A percentile compares a stretch with the other conserved stretches of the same genome.
phyloP scores from a whole-genome alignment of 352 stramenopile genomes.

The Sclerospora graminicola region DNA sequence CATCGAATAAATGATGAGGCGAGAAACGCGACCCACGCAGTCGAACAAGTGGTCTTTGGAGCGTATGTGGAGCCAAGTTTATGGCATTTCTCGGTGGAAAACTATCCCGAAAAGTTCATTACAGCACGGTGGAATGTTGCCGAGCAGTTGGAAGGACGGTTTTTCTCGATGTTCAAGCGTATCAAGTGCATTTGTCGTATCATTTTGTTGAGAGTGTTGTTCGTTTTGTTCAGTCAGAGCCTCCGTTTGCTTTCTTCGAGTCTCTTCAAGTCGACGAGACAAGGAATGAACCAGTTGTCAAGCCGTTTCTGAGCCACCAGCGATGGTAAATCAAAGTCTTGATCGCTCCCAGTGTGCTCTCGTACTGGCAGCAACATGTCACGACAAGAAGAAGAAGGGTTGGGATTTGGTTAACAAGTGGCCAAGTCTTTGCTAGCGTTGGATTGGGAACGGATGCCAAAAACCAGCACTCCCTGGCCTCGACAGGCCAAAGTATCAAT shows the following conservation, averaged over 20 bases:
- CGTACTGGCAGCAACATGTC: slow-evolving; percentile 40
- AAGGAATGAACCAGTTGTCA: background rate
- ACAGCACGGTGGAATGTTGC: slow-evolving; percentile 42
- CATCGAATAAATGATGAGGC: slow-evolving; percentile 12
- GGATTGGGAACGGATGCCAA: slow-evolving; percentile 23
- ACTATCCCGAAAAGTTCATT: slow-evolving; percentile 60
- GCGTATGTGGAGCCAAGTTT: slow-evolving; percentile 48
- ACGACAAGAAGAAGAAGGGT: slow-evolving; percentile 4
- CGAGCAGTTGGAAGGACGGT: slow-evolving; percentile 24
- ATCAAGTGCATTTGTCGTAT: slow-evolving; percentile 54
- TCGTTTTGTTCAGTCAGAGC: slow-evolving; percentile 16
- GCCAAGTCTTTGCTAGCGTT: slow-evolving; percentile 54
- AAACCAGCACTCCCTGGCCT: slow-evolving; percentile 11
- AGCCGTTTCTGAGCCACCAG: slow-evolving; percentile 7
- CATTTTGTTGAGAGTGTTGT: slow-evolving; percentile 30
- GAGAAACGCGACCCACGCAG: slow-evolving; percentile 1
- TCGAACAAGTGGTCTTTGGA: slow-evolving; percentile 63
- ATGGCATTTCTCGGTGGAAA: slow-evolving; percentile 65
- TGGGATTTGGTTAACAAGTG: slow-evolving; percentile 40
- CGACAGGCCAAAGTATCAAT: slow-evolving; percentile 14
- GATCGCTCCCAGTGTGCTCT: slow-evolving; percentile 49
- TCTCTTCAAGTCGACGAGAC: background rate
- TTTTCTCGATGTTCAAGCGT: slow-evolving; percentile 64
- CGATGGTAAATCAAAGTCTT: slow-evolving; percentile 51
- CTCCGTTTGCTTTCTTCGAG: slow-evolving; percentile 6